Conservation (phyloP, 1,139 yeast species). For the Komagataea norvegica region DNA sequence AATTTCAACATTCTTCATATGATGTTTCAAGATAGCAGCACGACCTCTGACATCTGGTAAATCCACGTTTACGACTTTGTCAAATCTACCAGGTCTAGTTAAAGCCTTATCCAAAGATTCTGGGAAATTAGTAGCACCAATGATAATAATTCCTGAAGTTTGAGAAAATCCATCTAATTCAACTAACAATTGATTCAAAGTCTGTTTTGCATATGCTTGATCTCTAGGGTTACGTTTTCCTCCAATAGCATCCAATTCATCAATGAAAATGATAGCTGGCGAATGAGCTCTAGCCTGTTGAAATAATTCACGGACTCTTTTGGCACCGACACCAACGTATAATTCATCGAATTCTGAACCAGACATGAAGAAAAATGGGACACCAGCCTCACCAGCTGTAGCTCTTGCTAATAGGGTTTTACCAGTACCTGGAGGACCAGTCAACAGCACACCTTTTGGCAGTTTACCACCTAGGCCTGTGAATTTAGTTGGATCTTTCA, state of each 20-base stretch:
- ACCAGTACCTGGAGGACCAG: slow-evolving; percentile 99
- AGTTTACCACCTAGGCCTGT: slow-evolving; percentile 96
- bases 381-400: slow-evolving; percentile 99
- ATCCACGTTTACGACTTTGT: slow-evolving; percentile 91
- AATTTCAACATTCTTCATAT: slow-evolving; percentile 85
- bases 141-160: slow-evolving; percentile 86
- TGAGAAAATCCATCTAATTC: slow-evolving; percentile 96
- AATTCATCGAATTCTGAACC: slow-evolving; percentile 98
- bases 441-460: slow-evolving; percentile 92
- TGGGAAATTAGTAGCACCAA: slow-evolving; percentile 98
- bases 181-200: slow-evolving; percentile 89
- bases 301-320: slow-evolving; percentile 90
- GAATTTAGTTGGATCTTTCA: slow-evolving; percentile 92
- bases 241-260: slow-evolving; percentile 97
- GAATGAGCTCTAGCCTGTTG: slow-evolving; percentile 91
- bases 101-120: slow-evolving; percentile 94
- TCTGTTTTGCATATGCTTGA: slow-evolving; percentile 96
- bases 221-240: slow-evolving; percentile 96
- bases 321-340: slow-evolving; percentile 98
- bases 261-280: slow-evolving; percentile 95
- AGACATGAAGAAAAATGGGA: slow-evolving; percentile 96
- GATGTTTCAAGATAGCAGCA: slow-evolving; percentile 85
- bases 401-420: slow-evolving; percentile 96
- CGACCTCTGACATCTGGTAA: slow-evolving; percentile 98
- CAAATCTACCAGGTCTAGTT: slow-evolving; percentile 98